These are phyloP conservation scores for Cytospora chrysosperma DNA, from an alignment of 2,329 filamentous ascomycete species.

Conservation along the genomic window DNA sequence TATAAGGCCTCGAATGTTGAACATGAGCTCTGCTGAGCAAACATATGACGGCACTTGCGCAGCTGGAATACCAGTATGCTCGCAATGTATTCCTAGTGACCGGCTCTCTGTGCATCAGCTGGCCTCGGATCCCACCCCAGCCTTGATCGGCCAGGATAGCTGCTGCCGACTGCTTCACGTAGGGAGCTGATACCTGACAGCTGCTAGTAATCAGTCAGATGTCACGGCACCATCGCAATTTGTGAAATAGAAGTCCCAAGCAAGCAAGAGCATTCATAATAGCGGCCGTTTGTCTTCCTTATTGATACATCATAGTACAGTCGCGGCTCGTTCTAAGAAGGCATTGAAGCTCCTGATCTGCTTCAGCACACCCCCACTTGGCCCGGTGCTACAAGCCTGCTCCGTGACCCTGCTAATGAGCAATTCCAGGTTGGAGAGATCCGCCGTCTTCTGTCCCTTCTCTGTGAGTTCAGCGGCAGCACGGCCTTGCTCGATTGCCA, in stretches of 20 bases:
- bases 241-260: not conserved
- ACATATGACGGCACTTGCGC: no score
- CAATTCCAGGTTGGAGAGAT: slow-evolving; percentile 58
- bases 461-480: slow-evolving; percentile 47
- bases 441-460: slow-evolving; percentile 47
- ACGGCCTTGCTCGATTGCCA: slow-evolving; percentile 46
- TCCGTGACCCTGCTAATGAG: slow-evolving; percentile 54
- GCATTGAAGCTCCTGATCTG: slow-evolving; percentile 62
- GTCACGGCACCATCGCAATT: not conserved
- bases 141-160: not conserved
- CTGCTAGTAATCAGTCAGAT: not conserved
- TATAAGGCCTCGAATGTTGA: no score
- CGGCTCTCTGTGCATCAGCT: no score
- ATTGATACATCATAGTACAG: slow-evolving; percentile 47
- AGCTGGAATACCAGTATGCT: no score
- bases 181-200: not conserved
- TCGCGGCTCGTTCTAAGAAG: slow-evolving; percentile 60
- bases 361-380: slow-evolving; percentile 48
- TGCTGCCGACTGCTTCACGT: not conserved
- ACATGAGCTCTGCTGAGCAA: no score
- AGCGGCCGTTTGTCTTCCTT: not conserved
- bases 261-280: not conserved
- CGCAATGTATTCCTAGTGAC: no score
- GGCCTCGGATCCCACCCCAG: not conserved
- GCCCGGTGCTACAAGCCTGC: slow-evolving; percentile 50